Evolutionary conservation across 129 eudicot genomes (phyloP).

Genomic region (Centella asiatica): DNA sequence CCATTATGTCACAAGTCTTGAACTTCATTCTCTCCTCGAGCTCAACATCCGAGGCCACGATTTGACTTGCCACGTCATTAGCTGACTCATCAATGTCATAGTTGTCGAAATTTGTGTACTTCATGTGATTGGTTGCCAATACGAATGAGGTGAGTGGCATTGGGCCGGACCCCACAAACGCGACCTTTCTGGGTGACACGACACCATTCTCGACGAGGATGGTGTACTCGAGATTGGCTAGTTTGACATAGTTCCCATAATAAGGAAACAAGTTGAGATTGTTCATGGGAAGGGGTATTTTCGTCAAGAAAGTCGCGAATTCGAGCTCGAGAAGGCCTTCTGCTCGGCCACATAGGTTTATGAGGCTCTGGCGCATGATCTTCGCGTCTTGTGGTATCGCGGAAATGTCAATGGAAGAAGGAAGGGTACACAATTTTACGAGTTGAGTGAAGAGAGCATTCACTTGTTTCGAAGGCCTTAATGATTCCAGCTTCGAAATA

Average conservation of each 20-base stretch:
- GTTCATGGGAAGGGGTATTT: conserved; percentile 8
- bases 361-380: conserved; percentile 17
- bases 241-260: conserved; percentile 18
- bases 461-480: conserved; percentile 17
- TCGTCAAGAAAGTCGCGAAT: conserved; percentile 12
- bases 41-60: conserved; percentile 9
- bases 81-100: conserved; percentile 22
- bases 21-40: conserved; percentile 18
- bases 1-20: conserved; percentile 14
- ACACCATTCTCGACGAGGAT: conserved; percentile 12
- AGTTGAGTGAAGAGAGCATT: conserved; percentile 24
- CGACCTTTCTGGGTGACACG: conserved; percentile 13
- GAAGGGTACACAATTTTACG: conserved; percentile 18
- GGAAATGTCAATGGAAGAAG: conserved; percentile 10
- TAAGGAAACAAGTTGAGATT: conserved; percentile 22
- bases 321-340: conserved; percentile 23
- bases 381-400: conserved; percentile 7
- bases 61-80: conserved; percentile 9
- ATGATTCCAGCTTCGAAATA: conserved; percentile 12
- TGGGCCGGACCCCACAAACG: conserved; percentile 27
- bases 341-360: conserved; percentile 13
- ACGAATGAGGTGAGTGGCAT: conserved; percentile 22
- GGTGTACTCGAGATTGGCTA: conserved; percentile 14
- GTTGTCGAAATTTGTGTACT: conserved; percentile 13
- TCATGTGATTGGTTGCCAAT: conserved; percentile 18